Evolutionary conservation across 257 asterid genomes (phyloP), one percentile per base, ranked within the genome.

Genomic region (Schizonepeta tenuifolia): DNA sequence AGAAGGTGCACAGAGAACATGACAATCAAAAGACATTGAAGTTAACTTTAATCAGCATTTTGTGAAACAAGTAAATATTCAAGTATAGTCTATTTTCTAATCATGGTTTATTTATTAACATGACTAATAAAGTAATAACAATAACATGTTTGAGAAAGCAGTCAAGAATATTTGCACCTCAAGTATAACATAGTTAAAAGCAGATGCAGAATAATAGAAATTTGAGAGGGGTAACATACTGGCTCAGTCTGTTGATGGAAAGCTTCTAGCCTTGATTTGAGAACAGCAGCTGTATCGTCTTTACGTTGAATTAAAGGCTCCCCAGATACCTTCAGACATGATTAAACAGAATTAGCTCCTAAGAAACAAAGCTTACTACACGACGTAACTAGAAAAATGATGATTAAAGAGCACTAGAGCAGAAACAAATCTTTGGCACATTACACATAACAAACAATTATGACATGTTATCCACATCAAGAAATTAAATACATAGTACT

Each of bases 241-340:
- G 97, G 97, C 76, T 89, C 86, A 75, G 98, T 94, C 84, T 91
- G 97, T 83, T 78, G 81, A 71, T 94, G 98, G 73, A 94, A 94
- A 64, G 96, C 89, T 35, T 91, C 97, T 50, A 94, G 96, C 84
- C 98, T 89, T 14, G 97, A 94, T 80, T 89, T 94, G 63, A 94
- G 93, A 58, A 94, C 98, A 75, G 87, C 96, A 58, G 91, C 85
- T 47, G 98, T 94, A 61, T 94, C 98, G 70, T 94, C 98, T 82
- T 89, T 94, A 9, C 96, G 96, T 79, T 94, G 98, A 70, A 91
- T 86, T 56, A 94, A 81, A 72, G 96, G 91, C 83, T 91, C 98
- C 49, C 98, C 98, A 59, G 91, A 83, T 41, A 86, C 87, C 91
- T 86, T 74, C 76, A 72, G 21, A 71, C 44, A 76, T 38, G 58